These are phyloP conservation scores for Phanerodontia chrysosporium DNA, from an alignment of 768 basidiomycete species.

Conservation along the genomic window DNA sequence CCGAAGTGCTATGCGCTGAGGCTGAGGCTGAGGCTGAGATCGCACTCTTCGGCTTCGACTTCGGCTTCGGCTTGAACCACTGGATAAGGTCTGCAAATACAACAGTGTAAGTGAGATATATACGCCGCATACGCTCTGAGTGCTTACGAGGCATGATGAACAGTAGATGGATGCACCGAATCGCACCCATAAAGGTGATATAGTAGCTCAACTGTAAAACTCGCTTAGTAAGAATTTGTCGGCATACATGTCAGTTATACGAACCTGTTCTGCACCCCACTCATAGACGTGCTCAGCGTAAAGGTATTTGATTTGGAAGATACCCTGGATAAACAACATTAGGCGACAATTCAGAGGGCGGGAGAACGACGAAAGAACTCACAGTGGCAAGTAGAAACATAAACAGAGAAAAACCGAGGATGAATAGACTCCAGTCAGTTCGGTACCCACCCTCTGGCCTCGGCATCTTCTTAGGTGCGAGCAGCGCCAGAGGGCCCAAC, in stretches of 20 bases:
- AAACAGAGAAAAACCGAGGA: constrained; percentile 62
- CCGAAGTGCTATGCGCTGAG: neutral
- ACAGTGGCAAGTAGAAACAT: constrained; percentile 62
- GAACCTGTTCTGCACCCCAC: constrained; percentile 60
- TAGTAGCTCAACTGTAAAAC: constrained; percentile 61
- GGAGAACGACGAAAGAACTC: constrained; percentile 22
- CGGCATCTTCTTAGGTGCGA: constrained; percentile 53
- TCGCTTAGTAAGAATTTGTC: neutral
- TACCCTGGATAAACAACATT: constrained; percentile 36
- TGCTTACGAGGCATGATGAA: constrained; percentile 64
- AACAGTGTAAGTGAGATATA: neutral
- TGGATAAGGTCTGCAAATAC: constrained; percentile 51
- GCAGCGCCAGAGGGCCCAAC: constrained; percentile 63
- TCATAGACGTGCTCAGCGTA: constrained; percentile 70
- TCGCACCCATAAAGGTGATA: constrained; percentile 63
- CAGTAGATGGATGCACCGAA: constrained; percentile 63
- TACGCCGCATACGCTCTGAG: neutral
- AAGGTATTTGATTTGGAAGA: constrained; percentile 73
- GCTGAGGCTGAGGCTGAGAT: neutral
- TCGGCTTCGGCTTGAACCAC: constrained; percentile 49
- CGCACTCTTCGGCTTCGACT: neutral
- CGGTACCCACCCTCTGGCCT: constrained; percentile 33
- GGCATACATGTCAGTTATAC: constrained; percentile 2
- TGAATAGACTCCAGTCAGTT: constrained; percentile 72
- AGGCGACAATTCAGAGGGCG: neutral